Base-by-base conservation (phyloP, 164 flowering plant species). In the Annona squamosa region DNA sequence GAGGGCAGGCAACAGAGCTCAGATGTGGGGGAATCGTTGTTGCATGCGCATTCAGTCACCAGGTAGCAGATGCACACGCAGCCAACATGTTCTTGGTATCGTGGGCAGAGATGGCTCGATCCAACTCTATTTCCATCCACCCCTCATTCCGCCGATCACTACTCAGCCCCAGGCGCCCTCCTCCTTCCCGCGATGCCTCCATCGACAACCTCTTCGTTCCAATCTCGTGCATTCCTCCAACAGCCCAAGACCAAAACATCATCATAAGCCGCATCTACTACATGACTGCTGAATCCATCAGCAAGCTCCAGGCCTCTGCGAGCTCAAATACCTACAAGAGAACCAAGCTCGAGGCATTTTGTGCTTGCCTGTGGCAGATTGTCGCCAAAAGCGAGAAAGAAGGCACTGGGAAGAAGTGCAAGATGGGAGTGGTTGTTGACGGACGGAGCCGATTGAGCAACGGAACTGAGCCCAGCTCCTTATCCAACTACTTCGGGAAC, bases 11-110 rank as follows among this genome's bases (percentile, higher is more conserved):
- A 0, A 84, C 83, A 0, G 78, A 77, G 76, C 80, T 88, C 16
- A 84, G 71, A 61, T 88, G 90, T 17, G 92, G 88, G 1, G 86
- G 86, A 0, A 0, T 86, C 3, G 86, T 88, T 17, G 84, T 88
- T 48, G 82, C 82, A 5, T 82, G 86, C 84, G 78, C 82, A 0
- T 82, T 85, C 59, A 89, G 87, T 72, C 92, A 88, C 52, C 86
- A 89, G 0, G 57, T 88, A 0, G 89, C 90, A 0, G 92, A 88
- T 37, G 90, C 88, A 44, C 81, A 86, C 81, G 85, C 92, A 0
- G 76, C 81, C 72, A 85, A 87, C 81, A 84, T 87, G 85, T 84
- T 86, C 70, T 68, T 82, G n/a, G 78, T 79, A 0, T 73, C 87
- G n/a, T 86, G 89, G 86, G 79, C 86, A 0, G 85, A 85, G 70